phyloP scores from a whole-genome alignment of 345 rosid genomes.

The Salix viminalis region DNA sequence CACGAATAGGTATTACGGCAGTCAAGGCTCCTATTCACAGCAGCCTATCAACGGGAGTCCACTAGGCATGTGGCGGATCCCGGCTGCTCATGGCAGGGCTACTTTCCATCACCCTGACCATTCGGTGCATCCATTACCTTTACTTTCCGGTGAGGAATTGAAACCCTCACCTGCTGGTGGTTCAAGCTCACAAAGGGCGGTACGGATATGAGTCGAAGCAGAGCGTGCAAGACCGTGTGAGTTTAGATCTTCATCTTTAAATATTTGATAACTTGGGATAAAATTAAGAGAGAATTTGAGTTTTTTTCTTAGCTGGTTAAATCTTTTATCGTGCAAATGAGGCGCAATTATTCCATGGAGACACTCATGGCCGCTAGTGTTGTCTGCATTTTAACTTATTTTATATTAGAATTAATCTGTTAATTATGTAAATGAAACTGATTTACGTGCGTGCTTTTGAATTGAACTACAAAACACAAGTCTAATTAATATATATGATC shows the following conservation, averaged over 20 bases:
- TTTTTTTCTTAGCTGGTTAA: background rate
- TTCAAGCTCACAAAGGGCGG: conserved; percentile 36
- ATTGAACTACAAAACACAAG: background rate
- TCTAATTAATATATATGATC: background rate
- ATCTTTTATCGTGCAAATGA: background rate
- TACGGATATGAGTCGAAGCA: conserved; percentile 48
- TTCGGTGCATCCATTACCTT: conserved; percentile 37
- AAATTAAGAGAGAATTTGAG: background rate
- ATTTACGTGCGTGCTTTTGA: background rate
- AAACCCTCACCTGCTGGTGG: conserved; percentile 27
- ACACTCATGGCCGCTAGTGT: background rate
- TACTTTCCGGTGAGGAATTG: conserved; percentile 38
- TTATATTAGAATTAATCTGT: background rate
- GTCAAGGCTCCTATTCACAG: conserved; percentile 32
- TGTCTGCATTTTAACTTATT: background rate
- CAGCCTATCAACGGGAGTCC: conserved; percentile 75
- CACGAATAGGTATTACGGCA: conserved; percentile 49
- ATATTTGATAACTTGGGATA: background rate
- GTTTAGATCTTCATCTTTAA: conserved; percentile 97
- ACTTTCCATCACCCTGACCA: conserved; percentile 32
- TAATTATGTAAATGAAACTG: background rate
- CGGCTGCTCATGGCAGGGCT: conserved; percentile 34
- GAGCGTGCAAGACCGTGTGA: conserved; percentile 69
- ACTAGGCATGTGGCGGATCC: conserved; percentile 70
- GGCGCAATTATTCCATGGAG: background rate